These are phyloP conservation scores for Bolboschoenoplectus hybrid DNA, from an alignment of 202 grass and related monocot species.

Conservation along the genomic window DNA sequence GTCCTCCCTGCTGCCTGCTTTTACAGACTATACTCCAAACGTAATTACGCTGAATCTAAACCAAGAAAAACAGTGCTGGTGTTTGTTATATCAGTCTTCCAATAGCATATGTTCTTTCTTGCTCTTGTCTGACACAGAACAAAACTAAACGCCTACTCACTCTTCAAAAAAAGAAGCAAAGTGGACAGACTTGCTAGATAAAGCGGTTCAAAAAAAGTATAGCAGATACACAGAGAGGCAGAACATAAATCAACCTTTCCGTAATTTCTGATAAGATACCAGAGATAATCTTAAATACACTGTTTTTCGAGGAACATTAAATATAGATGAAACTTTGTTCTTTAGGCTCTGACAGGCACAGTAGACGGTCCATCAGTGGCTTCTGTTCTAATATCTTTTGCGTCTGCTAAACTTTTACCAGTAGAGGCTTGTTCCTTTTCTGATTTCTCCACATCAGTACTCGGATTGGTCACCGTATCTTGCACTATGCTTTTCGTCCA, in stretches of 20 bases:
- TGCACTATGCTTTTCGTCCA: conserved; percentile 66
- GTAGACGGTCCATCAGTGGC: neutral
- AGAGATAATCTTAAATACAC: conserved; percentile 5
- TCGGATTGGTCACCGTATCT: neutral
- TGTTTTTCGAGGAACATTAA: neutral
- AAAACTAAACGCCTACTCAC: too few species aligned
- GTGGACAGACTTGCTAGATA: neutral
- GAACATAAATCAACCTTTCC: neutral
- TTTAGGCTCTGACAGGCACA: conserved; percentile 28
- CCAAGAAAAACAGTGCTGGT: neutral
- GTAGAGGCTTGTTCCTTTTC: neutral
- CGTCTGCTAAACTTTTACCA: neutral
- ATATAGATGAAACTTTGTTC: neutral
- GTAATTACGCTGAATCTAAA: neutral
- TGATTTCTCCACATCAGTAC: conserved; percentile 14
- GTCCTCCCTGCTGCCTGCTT: too few species aligned
- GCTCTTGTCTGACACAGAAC: too few species aligned
- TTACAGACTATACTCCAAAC: too few species aligned
- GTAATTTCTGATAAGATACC: conserved; percentile 13
- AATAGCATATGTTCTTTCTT: too few species aligned
- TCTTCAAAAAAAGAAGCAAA: neutral
- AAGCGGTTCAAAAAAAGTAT: neutral
- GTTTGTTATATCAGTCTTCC: too few species aligned
- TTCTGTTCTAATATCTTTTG: neutral
- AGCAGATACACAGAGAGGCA: neutral